Evolutionary conservation across 495 filamentous ascomycete genomes (phyloP), one percentile per base, ranked within the genome.

Genomic region (Penicillium herquei): DNA sequence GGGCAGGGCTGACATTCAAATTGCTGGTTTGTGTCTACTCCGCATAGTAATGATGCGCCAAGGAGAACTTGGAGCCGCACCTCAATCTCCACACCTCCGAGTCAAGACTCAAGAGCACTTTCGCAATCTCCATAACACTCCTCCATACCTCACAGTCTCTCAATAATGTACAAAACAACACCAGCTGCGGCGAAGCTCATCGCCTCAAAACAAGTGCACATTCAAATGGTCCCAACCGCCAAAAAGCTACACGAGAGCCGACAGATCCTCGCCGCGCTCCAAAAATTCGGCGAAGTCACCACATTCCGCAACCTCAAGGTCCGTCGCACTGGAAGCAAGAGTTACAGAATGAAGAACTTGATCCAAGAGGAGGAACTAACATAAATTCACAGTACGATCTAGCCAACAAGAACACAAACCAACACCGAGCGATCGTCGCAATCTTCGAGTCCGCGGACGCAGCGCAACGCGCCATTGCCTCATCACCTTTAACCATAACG

Each of bases 221-320:
- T 96, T 37, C 82, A 77, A 49, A 83, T 91, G 43, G 59, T 70
- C 16, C 91, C 90, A 0, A 71, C 80, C 0, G 85, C 90, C 0
- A 69, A 70, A 11, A 84, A 70, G 57, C 74, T 96, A n/a, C 64
- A 75, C 18, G 89, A 96, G 63, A 87, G 87, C 43, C 84, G 86
- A 48, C 79, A 85, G 31, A 75, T 97, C 32, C 76, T 95, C 21
- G 77, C 80, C 35, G 80, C 87, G 18, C 72, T 97, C 21, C 84
- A 91, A 67, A 80, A 80, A 63, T 88, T 88, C 68, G 91, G 90
- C 49, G 83, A 91, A 48, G 81, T 97, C 8, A 81, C 84, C 18
- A 84, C 85, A 57, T 97, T 90, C 73, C 83, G 85, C 68, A 85
- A 81, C 60, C 73, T 91, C 16, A 80, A 82, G 62, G 89, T 91